These are phyloP conservation scores for Straminergon stramineum DNA, from an alignment of 225 moss, liverwort and hornwort genomes.

Conservation along the genomic window DNA sequence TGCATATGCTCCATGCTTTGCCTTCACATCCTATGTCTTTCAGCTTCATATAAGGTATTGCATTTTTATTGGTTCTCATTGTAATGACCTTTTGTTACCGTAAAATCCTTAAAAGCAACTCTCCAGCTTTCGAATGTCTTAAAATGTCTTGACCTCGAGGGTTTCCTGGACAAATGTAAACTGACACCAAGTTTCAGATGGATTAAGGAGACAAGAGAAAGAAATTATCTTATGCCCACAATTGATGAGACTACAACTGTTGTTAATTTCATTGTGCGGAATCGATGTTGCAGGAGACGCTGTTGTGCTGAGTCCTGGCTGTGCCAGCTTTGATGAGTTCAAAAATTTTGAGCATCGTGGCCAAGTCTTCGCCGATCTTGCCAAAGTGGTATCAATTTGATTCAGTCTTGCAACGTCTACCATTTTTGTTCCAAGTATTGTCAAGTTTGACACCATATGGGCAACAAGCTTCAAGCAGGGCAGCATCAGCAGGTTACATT, in stretches of 20 bases:
- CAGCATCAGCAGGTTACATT: not conserved
- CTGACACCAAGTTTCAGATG: not conserved
- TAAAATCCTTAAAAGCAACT: not conserved
- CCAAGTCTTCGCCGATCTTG: constrained; percentile 77
- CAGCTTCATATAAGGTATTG: not conserved
- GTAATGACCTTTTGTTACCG: not conserved
- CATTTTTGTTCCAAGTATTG: not conserved
- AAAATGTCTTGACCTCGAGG: not conserved
- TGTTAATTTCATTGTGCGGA: not conserved
- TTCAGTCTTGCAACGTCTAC: not conserved
- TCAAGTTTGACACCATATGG: not conserved
- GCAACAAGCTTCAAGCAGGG: not conserved
- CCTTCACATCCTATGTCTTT: not conserved
- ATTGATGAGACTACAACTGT: not conserved
- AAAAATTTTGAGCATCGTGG: constrained; percentile 90
- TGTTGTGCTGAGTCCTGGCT: constrained; percentile 76
- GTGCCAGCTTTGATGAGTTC: constrained; percentile 96
- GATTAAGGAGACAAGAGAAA: not conserved
- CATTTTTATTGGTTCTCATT: not conserved
- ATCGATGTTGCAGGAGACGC: constrained; percentile 56
- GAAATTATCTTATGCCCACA: not conserved
- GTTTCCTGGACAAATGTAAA: not conserved
- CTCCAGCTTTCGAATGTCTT: not conserved
- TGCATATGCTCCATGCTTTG: not conserved
- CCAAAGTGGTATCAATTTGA: constrained; percentile 31